Evolutionary conservation across 1,284 basidiomycete genomes (phyloP).

Genomic region (Tilletia caries): DNA sequence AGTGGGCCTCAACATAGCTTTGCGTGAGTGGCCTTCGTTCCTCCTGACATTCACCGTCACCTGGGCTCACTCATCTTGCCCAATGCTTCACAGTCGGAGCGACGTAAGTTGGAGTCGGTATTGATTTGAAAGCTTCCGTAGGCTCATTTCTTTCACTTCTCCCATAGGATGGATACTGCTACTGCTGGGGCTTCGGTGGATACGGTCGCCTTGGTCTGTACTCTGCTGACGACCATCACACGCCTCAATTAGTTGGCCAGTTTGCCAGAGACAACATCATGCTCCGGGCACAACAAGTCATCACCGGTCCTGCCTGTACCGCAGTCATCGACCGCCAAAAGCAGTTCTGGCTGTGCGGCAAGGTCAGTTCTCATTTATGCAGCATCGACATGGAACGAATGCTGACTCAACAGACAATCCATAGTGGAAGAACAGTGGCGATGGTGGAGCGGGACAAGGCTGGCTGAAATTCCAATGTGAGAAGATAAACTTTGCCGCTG

Average conservation of each 20-base stretch:
- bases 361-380: slow-evolving; percentile 52
- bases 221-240: slow-evolving; percentile 70
- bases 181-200: slow-evolving; percentile 60
- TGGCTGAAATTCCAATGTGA: slow-evolving; percentile 33
- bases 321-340: slow-evolving; percentile 77
- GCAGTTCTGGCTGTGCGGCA: slow-evolving; percentile 66
- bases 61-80: not conserved
- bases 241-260: slow-evolving; percentile 40
- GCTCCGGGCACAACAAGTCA: slow-evolving; percentile 63
- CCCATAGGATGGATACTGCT: slow-evolving; percentile 68
- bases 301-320: slow-evolving; percentile 76
- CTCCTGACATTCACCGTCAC: not conserved
- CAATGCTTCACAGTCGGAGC: not conserved
- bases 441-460: slow-evolving; percentile 61
- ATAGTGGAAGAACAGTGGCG: slow-evolving; percentile 81
- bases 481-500: not conserved
- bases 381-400: too few relatives aligned
- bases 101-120: not conserved
- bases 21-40: not conserved
- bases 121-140: not conserved
- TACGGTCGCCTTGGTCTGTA: slow-evolving; percentile 61
- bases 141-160: not conserved
- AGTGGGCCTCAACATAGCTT: slow-evolving; percentile 27
- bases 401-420: not conserved
- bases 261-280: slow-evolving; percentile 27